Base-by-base conservation (phyloP, 1,139 yeast genomes). In the Kodamaea derodonti region DNA sequence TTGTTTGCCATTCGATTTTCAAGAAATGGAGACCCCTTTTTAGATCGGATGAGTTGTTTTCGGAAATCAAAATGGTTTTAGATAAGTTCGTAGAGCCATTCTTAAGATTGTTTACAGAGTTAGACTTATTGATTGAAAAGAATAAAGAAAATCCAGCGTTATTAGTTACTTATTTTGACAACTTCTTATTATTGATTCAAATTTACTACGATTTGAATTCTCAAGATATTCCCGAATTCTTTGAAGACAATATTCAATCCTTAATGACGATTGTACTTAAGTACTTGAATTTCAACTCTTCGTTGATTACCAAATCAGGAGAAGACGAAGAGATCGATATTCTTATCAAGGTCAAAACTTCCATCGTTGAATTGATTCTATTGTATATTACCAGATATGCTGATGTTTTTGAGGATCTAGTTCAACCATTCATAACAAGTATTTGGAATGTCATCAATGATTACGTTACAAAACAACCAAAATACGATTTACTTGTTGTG, bases 211-310 rank as follows among this genome's bases (percentile, higher is more conserved):
- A 94, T 58, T 78, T 94, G 51, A 94, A 92, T 58, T 90, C 97
- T 60, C 98, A 94, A 62, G 98, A 94, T 62, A 82, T 94, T 36
- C 98, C 99, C 2, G 98, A 90, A 58, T 92, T 90, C 56, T 94
- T 94, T 54, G 99, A 94, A 61, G 98, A 94, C 59, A 78, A 94
- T 56, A 63, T 92, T 65, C 66, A 72, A 33, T 67, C 65, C 22
- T 88, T 95, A 37, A 85, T 94, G 94, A 71, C 70, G 9, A 75
- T 90, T 24, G 70, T 90, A 52, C 95, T 86, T 56, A 84, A 84
- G 57, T 92, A 88, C 55, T 68, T 92, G 41, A 62, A 72, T 24
- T 86, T 80, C 52, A 58, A 66, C 15, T 78, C 79, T 39, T 65
- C 75, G 0, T 44, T 80, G 28, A 54, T 83, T 14, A 72, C 70